Percentiles rank a stretch among this genome's conserved stretches.
phyloP scores from a whole-genome alignment of 805 yeast species.

The Metschnikowia colocasiae region DNA sequence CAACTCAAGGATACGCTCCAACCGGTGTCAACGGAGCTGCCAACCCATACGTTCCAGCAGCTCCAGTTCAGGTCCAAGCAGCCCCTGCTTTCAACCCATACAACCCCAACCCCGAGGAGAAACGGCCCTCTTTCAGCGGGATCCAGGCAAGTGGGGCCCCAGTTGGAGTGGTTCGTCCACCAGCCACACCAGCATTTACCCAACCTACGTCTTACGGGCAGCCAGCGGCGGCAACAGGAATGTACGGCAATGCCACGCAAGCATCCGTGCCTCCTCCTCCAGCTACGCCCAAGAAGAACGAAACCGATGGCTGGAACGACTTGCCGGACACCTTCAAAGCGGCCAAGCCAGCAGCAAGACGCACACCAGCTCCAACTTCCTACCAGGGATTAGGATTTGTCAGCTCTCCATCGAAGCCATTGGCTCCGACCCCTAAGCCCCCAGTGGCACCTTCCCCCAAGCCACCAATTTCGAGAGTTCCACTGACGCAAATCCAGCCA shows the following conservation, averaged over 20 bases:
- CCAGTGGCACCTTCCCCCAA: neutral
- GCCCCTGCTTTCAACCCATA: constrained; percentile 17
- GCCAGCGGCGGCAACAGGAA: neutral
- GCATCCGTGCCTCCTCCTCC: constrained; percentile 12
- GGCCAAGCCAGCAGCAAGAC: constrained; percentile 30
- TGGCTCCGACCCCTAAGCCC: constrained; percentile 3
- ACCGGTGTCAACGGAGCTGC: neutral
- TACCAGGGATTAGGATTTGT: constrained; percentile 10
- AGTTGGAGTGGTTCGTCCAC: constrained; percentile 15
- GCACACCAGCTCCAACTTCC: constrained; percentile 44
- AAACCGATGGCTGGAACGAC: constrained; percentile 71
- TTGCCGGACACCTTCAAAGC: constrained; percentile 51
- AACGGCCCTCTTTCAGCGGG: constrained; percentile 9
- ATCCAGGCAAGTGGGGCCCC: constrained; percentile 4
- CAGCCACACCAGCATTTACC: constrained; percentile 13
- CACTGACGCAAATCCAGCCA: neutral
- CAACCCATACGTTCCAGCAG: constrained; percentile 12
- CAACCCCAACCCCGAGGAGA: constrained; percentile 13
- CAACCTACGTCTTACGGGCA: neutral
- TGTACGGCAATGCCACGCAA: constrained; percentile 4
- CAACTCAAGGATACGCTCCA: neutral
- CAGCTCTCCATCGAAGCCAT: constrained; percentile 1
- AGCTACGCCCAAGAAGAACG: constrained; percentile 26
- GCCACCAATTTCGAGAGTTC: neutral
- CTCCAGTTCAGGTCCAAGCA: constrained; percentile 15